A percentile compares a stretch with the other conserved stretches of the same genome.
phyloP scores from a whole-genome alignment of 495 filamentous ascomycete species.

The Podospora fimiseda region DNA sequence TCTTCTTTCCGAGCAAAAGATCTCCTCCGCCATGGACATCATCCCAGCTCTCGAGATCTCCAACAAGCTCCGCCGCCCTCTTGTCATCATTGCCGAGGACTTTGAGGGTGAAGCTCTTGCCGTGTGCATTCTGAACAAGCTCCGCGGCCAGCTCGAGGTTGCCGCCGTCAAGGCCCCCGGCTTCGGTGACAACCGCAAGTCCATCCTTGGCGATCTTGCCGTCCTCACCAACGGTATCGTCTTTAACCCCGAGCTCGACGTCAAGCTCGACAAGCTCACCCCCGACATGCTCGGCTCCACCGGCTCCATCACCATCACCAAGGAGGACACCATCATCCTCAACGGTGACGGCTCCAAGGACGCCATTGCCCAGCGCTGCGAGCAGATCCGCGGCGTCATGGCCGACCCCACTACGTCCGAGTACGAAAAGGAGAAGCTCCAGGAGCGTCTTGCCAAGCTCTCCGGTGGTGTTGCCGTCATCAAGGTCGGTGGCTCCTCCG shows the following conservation, averaged over 20 bases:
- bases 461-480: slow-evolving; percentile 98
- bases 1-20: slow-evolving; percentile 99
- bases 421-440: slow-evolving; percentile 99
- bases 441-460: slow-evolving; percentile 98
- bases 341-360: slow-evolving; percentile 98
- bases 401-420: slow-evolving; percentile 86
- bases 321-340: slow-evolving; percentile 98
- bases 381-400: slow-evolving; percentile 98
- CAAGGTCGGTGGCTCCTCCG: slow-evolving; percentile 94
- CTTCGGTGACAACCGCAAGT: slow-evolving; percentile 99
- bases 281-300: slow-evolving; percentile 94
- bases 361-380: slow-evolving; percentile 85
- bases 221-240: slow-evolving; percentile 95
- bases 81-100: slow-evolving; percentile 98
- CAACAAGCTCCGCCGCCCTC: slow-evolving; percentile 86
- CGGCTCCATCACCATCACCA: slow-evolving; percentile 98
- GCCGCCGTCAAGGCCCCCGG: slow-evolving; percentile 98
- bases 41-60: slow-evolving; percentile 96
- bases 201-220: slow-evolving; percentile 91
- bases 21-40: slow-evolving; percentile 96
- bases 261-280: slow-evolving; percentile 97
- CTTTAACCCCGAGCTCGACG: slow-evolving; percentile 95
- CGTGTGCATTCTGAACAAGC: slow-evolving; percentile 99
- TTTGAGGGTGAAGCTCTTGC: slow-evolving; percentile 98
- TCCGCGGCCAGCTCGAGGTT: slow-evolving; percentile 97